Percentiles rank a stretch among this genome's conserved stretches.
Conservation (phyloP, 2,329 filamentous ascomycete species). For the Pseudogymnoascus sp. region DNA sequence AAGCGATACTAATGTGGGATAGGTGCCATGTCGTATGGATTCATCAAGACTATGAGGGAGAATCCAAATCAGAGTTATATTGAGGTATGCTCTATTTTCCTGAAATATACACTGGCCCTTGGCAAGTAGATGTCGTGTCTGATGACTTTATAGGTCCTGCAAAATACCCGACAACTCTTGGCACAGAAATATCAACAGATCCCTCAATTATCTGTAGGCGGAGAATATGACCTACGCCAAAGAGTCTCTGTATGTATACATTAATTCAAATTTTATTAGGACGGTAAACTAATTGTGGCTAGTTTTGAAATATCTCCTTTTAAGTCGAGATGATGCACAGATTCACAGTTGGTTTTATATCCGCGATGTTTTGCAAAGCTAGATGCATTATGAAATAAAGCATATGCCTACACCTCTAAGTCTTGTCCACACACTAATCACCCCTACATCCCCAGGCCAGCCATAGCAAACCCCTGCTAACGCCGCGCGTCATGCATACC, state of each 20-base stretch:
- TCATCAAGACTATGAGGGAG: conserved; percentile 30
- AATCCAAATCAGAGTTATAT: conserved; percentile 30
- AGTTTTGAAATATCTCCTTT: not conserved
- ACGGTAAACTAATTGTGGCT: not conserved
- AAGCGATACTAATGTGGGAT: conserved; percentile 13
- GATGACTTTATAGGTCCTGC: conserved; percentile 14
- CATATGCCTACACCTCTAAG: not conserved
- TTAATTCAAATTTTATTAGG: not conserved
- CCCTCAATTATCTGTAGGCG: conserved; percentile 27
- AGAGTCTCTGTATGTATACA: conserved; percentile 19
- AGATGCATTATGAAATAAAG: too few relatives aligned
- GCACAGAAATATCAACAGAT: conserved; percentile 19
- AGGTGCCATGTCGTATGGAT: conserved; percentile 36
- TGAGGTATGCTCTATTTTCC: conserved; percentile 21
- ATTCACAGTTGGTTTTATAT: not conserved
- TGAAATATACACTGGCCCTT: not conserved
- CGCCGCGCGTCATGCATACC: not conserved
- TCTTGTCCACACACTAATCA: not conserved
- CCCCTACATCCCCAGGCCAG: not conserved
- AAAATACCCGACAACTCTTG: conserved; percentile 25
- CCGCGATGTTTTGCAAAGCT: too few relatives aligned
- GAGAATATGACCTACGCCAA: conserved; percentile 26
- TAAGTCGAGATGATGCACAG: not conserved
- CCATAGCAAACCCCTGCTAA: not conserved
- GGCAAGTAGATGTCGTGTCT: conserved; percentile 15